These are phyloP conservation scores for Pestalotiopsis fici DNA, from an alignment of 2,329 filamentous ascomycete species.

Conservation along the genomic window DNA sequence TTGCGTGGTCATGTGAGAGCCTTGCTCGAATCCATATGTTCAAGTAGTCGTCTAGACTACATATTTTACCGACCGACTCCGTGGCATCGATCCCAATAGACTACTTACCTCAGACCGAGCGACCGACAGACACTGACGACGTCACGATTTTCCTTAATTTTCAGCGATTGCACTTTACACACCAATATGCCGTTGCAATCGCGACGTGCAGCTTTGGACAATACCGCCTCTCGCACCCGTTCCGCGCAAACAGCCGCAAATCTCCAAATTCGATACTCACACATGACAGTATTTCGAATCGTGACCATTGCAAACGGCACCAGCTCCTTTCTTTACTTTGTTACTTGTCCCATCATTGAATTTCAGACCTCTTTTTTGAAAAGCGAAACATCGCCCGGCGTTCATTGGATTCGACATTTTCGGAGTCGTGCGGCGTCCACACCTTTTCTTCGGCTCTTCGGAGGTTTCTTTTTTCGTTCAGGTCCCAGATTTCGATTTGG, in stretches of 20 bases:
- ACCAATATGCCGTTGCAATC: not conserved
- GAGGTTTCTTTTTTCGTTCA: not conserved
- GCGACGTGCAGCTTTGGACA: not conserved
- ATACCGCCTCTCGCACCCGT: not conserved
- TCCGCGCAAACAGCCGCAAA: not conserved
- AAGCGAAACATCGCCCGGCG: slow-evolving; percentile 1
- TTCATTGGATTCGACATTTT: slow-evolving; percentile 8
- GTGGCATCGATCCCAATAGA: not conserved
- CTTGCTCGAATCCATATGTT: not conserved
- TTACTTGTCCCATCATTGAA: not conserved
- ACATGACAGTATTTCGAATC: not conserved
- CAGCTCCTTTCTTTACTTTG: not conserved
- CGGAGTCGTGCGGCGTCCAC: slow-evolving; percentile 1
- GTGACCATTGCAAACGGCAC: not conserved
- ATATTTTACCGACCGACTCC: not conserved
- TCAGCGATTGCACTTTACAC: not conserved
- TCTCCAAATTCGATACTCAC: not conserved
- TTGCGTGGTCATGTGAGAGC: slow-evolving; percentile 73
- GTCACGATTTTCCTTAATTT: slow-evolving; percentile 7
- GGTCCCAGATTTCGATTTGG: not conserved
- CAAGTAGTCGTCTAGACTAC: not conserved
- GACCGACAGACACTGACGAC: slow-evolving; percentile 5
- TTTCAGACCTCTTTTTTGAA: not conserved
- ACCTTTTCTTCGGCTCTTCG: not conserved
- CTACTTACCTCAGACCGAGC: not conserved